phyloP scores from a whole-genome alignment of 2,329 filamentous ascomycete genomes.

The Aspergillus neoniger region DNA sequence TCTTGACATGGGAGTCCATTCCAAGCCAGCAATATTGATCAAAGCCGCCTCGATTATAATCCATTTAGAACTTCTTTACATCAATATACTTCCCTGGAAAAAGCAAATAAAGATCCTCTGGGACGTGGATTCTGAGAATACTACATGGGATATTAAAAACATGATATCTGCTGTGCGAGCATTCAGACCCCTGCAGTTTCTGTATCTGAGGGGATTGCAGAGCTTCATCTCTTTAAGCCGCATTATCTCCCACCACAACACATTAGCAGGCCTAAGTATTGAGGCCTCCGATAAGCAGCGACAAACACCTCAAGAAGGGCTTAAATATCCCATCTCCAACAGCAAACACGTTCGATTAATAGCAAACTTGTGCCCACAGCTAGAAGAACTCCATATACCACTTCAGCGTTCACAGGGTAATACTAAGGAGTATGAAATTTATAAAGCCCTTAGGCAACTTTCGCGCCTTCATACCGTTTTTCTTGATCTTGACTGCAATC shows the following conservation, averaged over 20 bases:
- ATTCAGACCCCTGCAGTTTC: background rate
- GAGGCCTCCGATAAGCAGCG: background rate
- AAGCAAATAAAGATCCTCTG: too few species aligned
- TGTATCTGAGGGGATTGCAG: background rate
- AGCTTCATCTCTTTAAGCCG: background rate
- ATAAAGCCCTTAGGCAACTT: constrained; percentile 1
- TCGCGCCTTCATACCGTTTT: background rate
- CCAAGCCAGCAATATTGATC: background rate
- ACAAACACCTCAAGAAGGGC: background rate
- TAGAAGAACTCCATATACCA: constrained; percentile 8
- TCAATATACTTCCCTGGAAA: background rate
- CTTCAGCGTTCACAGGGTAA: constrained; percentile 4
- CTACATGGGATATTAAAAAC: background rate
- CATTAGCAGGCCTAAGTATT: constrained; percentile 5
- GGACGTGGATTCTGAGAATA: too few species aligned
- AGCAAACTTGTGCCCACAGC: background rate
- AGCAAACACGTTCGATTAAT: background rate
- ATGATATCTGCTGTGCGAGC: background rate
- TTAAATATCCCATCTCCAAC: constrained; percentile 3
- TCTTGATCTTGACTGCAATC: constrained; percentile 11
- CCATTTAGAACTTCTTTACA: background rate
- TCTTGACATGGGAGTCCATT: background rate
- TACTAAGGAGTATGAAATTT: background rate
- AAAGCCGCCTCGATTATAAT: background rate
- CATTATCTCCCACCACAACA: constrained; percentile 6